Percentiles rank a stretch among this genome's conserved stretches.
Conservation (phyloP, 1,284 basidiomycete species). For the Rhodotorula mucilaginosa region DNA sequence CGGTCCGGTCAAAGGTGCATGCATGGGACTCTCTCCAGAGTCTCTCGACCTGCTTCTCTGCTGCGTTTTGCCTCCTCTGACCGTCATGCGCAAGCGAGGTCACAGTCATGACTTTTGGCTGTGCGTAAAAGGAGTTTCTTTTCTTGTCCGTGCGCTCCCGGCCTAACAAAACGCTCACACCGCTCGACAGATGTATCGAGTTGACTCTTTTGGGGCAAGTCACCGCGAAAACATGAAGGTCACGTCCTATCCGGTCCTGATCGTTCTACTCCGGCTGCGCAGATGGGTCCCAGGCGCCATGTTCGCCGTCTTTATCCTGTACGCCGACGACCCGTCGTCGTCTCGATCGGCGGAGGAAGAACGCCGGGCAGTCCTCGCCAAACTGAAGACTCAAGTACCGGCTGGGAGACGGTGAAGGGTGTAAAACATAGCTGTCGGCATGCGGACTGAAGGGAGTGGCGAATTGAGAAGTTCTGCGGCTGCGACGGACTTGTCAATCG, state of each 20-base stretch:
- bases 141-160: background rate
- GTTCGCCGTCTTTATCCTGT: constrained; percentile 25
- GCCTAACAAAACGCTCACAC: too few relatives aligned
- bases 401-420: too few relatives aligned
- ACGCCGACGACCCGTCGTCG: constrained; percentile 6
- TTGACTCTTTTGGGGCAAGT: constrained; percentile 9
- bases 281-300: constrained; percentile 24
- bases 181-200: constrained; percentile 9
- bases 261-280: too few relatives aligned
- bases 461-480: too few relatives aligned
- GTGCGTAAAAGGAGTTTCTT: background rate
- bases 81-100: constrained; percentile 10
- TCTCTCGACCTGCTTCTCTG: constrained; percentile 8
- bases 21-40: background rate
- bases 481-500: too few relatives aligned
- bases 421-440: too few relatives aligned
- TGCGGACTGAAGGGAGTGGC: too few relatives aligned
- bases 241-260: background rate
- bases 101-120: constrained; percentile 5
- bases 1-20: too few relatives aligned
- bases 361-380: too few relatives aligned
- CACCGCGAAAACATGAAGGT: rapidly evolving
- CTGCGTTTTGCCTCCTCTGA: constrained; percentile 2
- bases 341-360: too few relatives aligned
- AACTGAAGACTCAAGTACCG: too few relatives aligned